Evolutionary conservation across 2,329 filamentous ascomycete genomes (phyloP).

Genomic region (Ascochyta lentis): DNA sequence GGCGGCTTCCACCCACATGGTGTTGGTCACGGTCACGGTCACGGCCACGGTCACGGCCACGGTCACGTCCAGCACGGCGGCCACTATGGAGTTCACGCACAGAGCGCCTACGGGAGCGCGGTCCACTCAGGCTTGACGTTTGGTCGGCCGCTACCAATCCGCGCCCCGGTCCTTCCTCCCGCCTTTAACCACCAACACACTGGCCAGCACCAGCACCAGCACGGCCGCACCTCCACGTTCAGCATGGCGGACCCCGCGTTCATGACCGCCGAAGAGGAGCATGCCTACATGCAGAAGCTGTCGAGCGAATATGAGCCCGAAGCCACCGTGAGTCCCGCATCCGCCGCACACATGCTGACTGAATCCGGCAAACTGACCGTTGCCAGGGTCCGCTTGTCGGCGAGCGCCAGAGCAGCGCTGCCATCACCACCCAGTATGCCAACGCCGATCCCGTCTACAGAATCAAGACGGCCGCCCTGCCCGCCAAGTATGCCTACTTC

Average conservation of each 20-base stretch:
- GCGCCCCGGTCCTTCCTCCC: constrained; percentile 49
- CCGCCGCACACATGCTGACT: constrained; percentile 19
- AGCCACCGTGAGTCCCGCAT: constrained; percentile 56
- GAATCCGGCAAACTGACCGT: constrained; percentile 28
- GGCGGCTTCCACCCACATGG: constrained; percentile 32
- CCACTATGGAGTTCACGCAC: constrained; percentile 35
- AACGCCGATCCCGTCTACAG: constrained; percentile 85
- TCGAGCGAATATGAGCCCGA: constrained; percentile 67
- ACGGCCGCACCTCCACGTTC: constrained; percentile 35
- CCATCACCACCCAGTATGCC: constrained; percentile 84
- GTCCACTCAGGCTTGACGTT: constrained; percentile 41
- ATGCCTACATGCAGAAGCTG: constrained; percentile 67
- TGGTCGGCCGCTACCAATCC: constrained; percentile 52
- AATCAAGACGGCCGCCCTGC: constrained; percentile 83
- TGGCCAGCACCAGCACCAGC: constrained; percentile 42
- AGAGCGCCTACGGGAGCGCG: constrained; percentile 32
- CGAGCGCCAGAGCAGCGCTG: constrained; percentile 75
- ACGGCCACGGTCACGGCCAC: constrained; percentile 21
- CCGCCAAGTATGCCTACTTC: constrained; percentile 84
- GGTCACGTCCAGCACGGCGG: constrained; percentile 13
- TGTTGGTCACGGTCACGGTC: constrained; percentile 12
- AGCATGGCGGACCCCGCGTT: constrained; percentile 49
- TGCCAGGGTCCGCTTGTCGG: constrained; percentile 82
- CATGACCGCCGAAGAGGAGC: constrained; percentile 58
- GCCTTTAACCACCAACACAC: constrained; percentile 43